phyloP scores from a whole-genome alignment of 768 basidiomycete genomes.

The Neoboletus brunneissimus region DNA sequence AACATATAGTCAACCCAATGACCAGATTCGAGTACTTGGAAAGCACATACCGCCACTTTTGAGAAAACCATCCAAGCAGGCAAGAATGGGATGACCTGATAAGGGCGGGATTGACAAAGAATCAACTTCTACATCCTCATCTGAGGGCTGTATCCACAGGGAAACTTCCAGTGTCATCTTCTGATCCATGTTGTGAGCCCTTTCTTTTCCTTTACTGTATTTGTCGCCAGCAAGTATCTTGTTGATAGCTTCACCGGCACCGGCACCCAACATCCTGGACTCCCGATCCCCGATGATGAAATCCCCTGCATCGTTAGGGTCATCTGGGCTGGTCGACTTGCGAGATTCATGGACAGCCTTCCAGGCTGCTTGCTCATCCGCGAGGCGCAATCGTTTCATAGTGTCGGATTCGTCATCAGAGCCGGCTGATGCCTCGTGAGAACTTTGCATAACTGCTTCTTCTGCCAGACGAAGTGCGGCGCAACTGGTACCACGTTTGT shows the following conservation, averaged over 20 bases:
- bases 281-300: constrained; percentile 39
- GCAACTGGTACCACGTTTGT: constrained; percentile 35
- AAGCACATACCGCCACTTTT: constrained; percentile 35
- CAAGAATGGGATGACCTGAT: constrained; percentile 27
- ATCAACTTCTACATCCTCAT: constrained; percentile 23
- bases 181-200: constrained; percentile 25
- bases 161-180: constrained; percentile 22
- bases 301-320: constrained; percentile 20
- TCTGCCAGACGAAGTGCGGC: constrained; percentile 49
- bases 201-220: constrained; percentile 26
- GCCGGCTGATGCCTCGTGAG: constrained; percentile 20
- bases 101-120: constrained; percentile 4
- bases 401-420: constrained; percentile 24
- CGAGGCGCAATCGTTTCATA: constrained; percentile 16
- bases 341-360: constrained; percentile 33
- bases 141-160: constrained; percentile 32
- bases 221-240: constrained; percentile 45
- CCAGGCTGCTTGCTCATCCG: constrained; percentile 40
- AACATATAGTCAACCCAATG: not conserved
- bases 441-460: constrained; percentile 34
- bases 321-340: constrained; percentile 17
- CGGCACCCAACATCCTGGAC: constrained; percentile 25
- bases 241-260: constrained; percentile 41
- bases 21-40: not conserved
- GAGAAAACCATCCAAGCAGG: constrained; percentile 33